These are phyloP conservation scores for Colletotrichum sp. DNA, from an alignment of 2,329 filamentous ascomycete genomes.

Conservation along the genomic window DNA sequence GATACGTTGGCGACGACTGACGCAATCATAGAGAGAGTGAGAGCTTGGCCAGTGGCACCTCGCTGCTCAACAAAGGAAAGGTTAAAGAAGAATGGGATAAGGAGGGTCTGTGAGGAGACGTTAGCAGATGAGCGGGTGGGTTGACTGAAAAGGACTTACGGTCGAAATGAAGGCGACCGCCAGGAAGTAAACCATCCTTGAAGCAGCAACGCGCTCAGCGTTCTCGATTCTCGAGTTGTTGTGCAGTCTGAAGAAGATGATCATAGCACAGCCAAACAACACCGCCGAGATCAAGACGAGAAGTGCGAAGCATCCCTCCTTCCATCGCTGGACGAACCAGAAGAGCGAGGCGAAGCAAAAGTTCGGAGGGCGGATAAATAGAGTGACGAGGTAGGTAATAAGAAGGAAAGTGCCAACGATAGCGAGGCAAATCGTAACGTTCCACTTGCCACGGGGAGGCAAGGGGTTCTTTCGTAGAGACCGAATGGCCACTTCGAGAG, in stretches of 20 bases:
- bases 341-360: conserved; percentile 72
- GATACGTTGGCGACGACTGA: conserved; percentile 71
- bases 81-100: conserved; percentile 69
- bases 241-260: conserved; percentile 63
- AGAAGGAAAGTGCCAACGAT: conserved; percentile 56
- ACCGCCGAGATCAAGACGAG: conserved; percentile 54
- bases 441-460: conserved; percentile 63
- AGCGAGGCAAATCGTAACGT: conserved; percentile 60
- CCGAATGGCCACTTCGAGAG: conserved; percentile 63
- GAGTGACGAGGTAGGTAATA: conserved; percentile 62
- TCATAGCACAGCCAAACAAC: conserved; percentile 53
- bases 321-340: conserved; percentile 69
- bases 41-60: conserved; percentile 40
- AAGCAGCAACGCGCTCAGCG: conserved; percentile 66
- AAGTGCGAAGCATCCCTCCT: conserved; percentile 60
- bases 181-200: conserved; percentile 73
- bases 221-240: conserved; percentile 59
- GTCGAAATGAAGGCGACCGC: conserved; percentile 60
- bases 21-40: conserved; percentile 65
- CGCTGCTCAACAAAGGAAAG: conserved; percentile 50
- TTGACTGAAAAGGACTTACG: conserved; percentile 44
- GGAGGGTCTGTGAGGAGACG: conserved; percentile 47
- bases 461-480: conserved; percentile 62
- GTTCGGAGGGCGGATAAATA: conserved; percentile 58
- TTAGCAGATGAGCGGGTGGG: conserved; percentile 29